Evolutionary conservation across 1,284 basidiomycete species (phyloP), one percentile per base, ranked within the genome.

Genomic region (Tremellales sp.): DNA sequence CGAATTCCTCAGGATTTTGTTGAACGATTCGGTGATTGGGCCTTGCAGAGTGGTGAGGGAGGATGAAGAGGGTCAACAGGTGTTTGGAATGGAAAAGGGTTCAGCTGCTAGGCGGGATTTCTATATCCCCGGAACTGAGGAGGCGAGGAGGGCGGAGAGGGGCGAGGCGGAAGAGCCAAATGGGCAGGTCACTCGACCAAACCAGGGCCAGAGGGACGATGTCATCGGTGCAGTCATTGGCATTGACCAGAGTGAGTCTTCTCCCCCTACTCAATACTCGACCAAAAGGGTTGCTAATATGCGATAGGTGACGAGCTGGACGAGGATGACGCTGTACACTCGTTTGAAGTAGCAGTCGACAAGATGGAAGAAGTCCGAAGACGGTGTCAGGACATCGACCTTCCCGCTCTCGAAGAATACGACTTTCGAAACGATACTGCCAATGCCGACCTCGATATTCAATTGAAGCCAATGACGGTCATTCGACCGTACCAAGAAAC

Each of bases 401-500:
- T 92, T 58, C 93, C 93, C 2, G 94, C 96, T 82, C 79, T 97
- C 43, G 93, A 97, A 72, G 93, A 97, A 73, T 97, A 97, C 68
- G 93, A 97, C 72, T 97, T 97, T 78, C 81, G 91, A 37, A 94
- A 97, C 64, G 93, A 97, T 72, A 90, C 87, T 0, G 77, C 89
- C 57, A 97, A 97, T 67, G 82, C 92, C 25, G 93, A 94, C 70
- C 80, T 97, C 46, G 93, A 97, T 66, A 97, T 97, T 53, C 93
- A 97, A 75, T 81, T 97, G 48, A 97, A 97, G 70, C 93, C 93
- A 2, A 87, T 90, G 44, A 97, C 93, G 0, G 86, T 91, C 57
- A 96, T 97, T 67, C 82, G 93, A 50, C 89, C 93, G 11, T 97
- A 97, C 73, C 93, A 97, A 73, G 93, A 97, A 75, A 97, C 93